Conservation (phyloP, 73 alveolate genomes). For the Paramecium pentaurelia region DNA sequence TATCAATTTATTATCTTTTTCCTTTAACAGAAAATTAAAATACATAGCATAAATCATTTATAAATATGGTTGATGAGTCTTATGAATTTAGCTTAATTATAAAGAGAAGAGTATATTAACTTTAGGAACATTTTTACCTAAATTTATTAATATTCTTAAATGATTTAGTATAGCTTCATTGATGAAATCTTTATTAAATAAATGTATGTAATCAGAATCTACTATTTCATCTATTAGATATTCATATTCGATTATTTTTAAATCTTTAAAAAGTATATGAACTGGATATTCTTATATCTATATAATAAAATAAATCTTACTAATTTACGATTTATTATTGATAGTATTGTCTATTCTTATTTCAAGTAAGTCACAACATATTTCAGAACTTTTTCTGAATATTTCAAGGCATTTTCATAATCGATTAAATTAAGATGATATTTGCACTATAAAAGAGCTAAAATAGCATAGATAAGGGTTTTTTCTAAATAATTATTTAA, state of each 20-base stretch:
- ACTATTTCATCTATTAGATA: not conserved
- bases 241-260: not conserved
- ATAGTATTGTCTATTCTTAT: not conserved
- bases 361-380: not conserved
- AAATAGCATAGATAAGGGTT: not conserved
- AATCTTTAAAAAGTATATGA: not conserved
- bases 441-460: not conserved
- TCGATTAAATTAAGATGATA: not conserved
- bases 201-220: not conserved
- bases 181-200: not conserved
- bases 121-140: not conserved
- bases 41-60: not conserved
- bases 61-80: not conserved
- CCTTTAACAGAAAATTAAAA: not conserved
- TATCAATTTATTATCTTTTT: not conserved
- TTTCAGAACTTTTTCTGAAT: not conserved
- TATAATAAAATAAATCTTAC: not conserved
- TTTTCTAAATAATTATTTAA: not conserved
- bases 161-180: constrained; percentile 18
- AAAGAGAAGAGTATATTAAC: not conserved
- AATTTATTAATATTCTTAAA: not conserved
- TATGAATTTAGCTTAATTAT: not conserved
- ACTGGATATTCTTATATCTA: not conserved
- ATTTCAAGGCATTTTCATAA: not conserved
- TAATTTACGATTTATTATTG: not conserved